Conservation (phyloP, 2,329 filamentous ascomycete genomes). For the Arthroderma sp. region DNA sequence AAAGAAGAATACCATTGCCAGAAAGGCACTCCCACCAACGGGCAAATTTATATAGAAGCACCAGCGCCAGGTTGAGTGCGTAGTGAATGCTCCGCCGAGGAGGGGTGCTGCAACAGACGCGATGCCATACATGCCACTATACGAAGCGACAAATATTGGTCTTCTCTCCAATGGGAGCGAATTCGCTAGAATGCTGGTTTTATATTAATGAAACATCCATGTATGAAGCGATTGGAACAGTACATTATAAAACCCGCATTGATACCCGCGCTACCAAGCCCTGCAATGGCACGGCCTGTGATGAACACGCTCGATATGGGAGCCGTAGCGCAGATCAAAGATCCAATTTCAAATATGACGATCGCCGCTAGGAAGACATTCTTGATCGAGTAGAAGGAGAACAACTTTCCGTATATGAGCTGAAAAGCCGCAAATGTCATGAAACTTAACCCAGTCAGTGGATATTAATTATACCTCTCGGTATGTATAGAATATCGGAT, state of each 20-base stretch:
- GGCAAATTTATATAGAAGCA: conserved; percentile 15
- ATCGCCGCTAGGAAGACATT: conserved; percentile 17
- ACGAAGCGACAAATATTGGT: conserved; percentile 7
- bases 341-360: conserved; percentile 17
- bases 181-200: conserved; percentile 1
- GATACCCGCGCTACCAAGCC: conserved; percentile 24
- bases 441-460: conserved; percentile 25
- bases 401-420: conserved; percentile 26
- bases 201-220: not conserved
- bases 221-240: not conserved
- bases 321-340: conserved; percentile 17
- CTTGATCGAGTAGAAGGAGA: conserved; percentile 28
- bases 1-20: conserved; percentile 14
- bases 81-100: conserved; percentile 9
- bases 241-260: conserved; percentile 26
- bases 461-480: conserved; percentile 2
- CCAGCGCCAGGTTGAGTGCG: conserved; percentile 8
- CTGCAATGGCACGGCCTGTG: conserved; percentile 28
- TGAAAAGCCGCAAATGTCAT: conserved; percentile 18
- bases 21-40: conserved; percentile 26
- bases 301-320: conserved; percentile 26
- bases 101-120: conserved; percentile 8
- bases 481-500: not conserved
- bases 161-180: conserved; percentile 3
- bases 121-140: conserved; percentile 8